These are phyloP conservation scores for Medicago truncatula DNA, from an alignment of 306 rosid genomes.

Conservation along the genomic window DNA sequence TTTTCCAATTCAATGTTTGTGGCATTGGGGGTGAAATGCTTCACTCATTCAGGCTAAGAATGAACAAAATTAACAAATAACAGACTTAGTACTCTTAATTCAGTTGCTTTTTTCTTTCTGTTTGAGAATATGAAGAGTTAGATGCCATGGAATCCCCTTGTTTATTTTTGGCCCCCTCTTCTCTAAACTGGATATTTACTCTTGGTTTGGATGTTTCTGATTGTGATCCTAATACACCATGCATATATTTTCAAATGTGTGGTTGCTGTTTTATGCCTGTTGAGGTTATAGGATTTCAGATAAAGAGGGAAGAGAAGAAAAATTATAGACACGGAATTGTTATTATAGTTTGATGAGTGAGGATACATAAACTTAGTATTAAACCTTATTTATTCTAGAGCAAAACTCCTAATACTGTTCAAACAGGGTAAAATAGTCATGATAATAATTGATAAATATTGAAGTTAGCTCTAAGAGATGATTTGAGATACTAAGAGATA, in stretches of 20 bases:
- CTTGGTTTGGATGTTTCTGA: conserved; percentile 5
- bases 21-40: conserved; percentile 26
- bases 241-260: conserved; percentile 10
- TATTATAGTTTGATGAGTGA: background rate
- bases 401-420: background rate
- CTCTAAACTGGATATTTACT: background rate
- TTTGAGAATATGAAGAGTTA: conserved; percentile 19
- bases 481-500: background rate
- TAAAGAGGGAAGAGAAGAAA: background rate
- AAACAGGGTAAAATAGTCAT: background rate
- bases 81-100: background rate
- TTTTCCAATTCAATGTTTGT: conserved; percentile 13
- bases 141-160: conserved; percentile 10
- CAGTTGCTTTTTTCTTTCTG: conserved; percentile 10
- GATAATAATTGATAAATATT: background rate
- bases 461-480: background rate
- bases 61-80: background rate
- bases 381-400: background rate
- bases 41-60: conserved; percentile 10
- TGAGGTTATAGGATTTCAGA: background rate
- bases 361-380: background rate
- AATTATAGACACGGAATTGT: background rate
- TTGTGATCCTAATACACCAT: background rate
- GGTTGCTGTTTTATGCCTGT: background rate
- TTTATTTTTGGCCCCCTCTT: background rate